Base-by-base conservation (phyloP, 345 rosid species). In the Melaleuca alternifolia region DNA sequence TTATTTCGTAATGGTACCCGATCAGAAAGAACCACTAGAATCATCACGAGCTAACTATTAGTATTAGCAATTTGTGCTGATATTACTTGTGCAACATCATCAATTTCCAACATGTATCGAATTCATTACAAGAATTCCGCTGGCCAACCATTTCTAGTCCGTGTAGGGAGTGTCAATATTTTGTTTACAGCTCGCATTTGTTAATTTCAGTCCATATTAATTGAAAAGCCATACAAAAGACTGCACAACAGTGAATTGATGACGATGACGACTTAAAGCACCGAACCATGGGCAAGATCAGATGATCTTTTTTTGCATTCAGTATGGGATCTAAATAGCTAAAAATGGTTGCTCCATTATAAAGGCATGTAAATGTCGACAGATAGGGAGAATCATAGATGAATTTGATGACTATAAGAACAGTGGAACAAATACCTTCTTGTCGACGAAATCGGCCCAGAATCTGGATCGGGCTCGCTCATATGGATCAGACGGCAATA, bases 371-470 rank as follows among this genome's bases (percentile, higher is more conserved):
- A 30, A 65, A 30, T 28, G 41, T 28, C 76, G 15, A 62, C 28
- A 11, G 65, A 57, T n/a, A 11, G 71, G 71, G n/a, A 59, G 65
- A 59, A 59, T 59, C 71, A 59, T 59, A n/a, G 16, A 59, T 33
- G 76, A 62, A 62, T 62, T 62, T 6, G 76, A 62, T 2, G 21
- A 30, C 76, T 62, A 62, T 30, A 62, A 26, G n/a, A 62, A 62
- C 41, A 30, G 41, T 3, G 76, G 76, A 15, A 62, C 20, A 14
- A 15, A 62, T 62, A 62, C 93, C 90, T 84, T 91, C 79, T 90
- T 91, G 50, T 90, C 89, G 48, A 87, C 89, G 7, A 26, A 87
- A 65, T 89, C 90, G 76, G 89, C 89, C 89, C 88, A 90, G 20
- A 65, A 87, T 87, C 90, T 90, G 13, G 90, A 87, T 48, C 51